phyloP scores from a whole-genome alignment of 2,329 filamentous ascomycete species.

The Arthrobotrys entomopaga region DNA sequence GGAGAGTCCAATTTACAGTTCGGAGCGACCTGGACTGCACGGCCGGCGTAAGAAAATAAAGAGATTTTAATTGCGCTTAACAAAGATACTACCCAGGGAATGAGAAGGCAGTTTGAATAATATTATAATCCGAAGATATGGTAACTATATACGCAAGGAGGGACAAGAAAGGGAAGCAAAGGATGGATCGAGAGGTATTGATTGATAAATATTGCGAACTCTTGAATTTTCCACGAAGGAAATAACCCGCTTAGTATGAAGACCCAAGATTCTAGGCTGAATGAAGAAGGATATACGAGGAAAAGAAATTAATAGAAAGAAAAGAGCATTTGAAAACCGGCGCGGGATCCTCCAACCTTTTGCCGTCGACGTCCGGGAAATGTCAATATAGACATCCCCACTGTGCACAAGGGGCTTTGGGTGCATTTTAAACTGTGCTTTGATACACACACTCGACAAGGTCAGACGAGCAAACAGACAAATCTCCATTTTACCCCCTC shows the following conservation, averaged over 20 bases:
- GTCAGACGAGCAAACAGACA: conserved; percentile 7
- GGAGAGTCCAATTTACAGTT: too few species aligned
- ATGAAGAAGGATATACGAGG: background rate
- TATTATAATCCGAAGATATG: too few species aligned
- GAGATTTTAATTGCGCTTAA: too few species aligned
- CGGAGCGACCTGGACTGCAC: too few species aligned
- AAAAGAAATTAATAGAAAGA: background rate
- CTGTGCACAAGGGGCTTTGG: background rate
- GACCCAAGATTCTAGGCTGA: background rate
- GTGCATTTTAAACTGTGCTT: background rate
- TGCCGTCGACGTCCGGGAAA: conserved; percentile 7
- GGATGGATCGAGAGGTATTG: too few species aligned
- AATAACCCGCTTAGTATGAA: background rate
- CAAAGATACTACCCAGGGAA: too few species aligned
- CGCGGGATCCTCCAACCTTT: background rate
- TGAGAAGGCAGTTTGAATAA: too few species aligned
- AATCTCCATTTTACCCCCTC: conserved; percentile 13
- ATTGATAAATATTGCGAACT: too few species aligned
- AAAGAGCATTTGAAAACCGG: background rate
- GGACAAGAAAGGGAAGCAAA: too few species aligned
- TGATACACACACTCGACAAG: background rate
- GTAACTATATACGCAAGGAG: too few species aligned
- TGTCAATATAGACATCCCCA: background rate
- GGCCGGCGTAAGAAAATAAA: too few species aligned
- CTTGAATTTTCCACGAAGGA: background rate